phyloP scores from a whole-genome alignment of 495 filamentous ascomycete species.

The Podospora australis region DNA sequence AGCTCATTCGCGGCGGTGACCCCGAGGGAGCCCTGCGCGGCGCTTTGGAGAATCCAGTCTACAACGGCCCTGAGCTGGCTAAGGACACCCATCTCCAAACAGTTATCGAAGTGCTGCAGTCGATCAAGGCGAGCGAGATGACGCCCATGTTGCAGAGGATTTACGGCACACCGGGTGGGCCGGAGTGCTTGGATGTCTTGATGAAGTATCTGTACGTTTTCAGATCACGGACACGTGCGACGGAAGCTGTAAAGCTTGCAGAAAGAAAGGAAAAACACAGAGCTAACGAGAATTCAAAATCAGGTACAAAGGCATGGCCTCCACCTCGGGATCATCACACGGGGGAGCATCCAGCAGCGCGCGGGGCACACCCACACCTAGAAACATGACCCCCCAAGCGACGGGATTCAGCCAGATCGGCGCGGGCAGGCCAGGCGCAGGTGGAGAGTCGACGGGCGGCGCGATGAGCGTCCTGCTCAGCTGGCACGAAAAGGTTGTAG shows the following conservation, averaged over 20 bases:
- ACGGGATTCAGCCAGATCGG: conserved; percentile 83
- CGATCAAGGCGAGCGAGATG: conserved; percentile 88
- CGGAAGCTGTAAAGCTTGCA: background rate
- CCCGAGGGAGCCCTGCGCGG: conserved; percentile 73
- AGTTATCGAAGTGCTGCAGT: conserved; percentile 81
- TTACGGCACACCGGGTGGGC: conserved; percentile 61
- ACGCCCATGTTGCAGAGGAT: conserved; percentile 72
- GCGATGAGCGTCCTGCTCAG: conserved; percentile 90
- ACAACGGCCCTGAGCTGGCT: conserved; percentile 57
- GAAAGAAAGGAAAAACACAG: background rate
- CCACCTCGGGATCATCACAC: too few relatives aligned
- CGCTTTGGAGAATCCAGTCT: conserved; percentile 63
- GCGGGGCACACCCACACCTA: conserved; percentile 36
- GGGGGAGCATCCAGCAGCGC: conserved; percentile 7
- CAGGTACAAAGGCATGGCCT: conserved; percentile 80
- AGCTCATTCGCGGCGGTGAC: conserved; percentile 79
- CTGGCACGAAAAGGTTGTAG: conserved; percentile 94
- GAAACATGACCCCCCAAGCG: conserved; percentile 62
- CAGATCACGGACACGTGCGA: background rate
- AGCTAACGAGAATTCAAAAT: too few relatives aligned
- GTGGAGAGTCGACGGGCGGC: conserved; percentile 70
- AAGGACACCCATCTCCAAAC: conserved; percentile 72
- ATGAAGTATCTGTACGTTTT: conserved; percentile 69
- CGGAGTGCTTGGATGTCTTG: conserved; percentile 63
- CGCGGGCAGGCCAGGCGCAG: conserved; percentile 51